Evolutionary conservation across 768 basidiomycete species (phyloP).

Genomic region (Boletus fagicola): DNA sequence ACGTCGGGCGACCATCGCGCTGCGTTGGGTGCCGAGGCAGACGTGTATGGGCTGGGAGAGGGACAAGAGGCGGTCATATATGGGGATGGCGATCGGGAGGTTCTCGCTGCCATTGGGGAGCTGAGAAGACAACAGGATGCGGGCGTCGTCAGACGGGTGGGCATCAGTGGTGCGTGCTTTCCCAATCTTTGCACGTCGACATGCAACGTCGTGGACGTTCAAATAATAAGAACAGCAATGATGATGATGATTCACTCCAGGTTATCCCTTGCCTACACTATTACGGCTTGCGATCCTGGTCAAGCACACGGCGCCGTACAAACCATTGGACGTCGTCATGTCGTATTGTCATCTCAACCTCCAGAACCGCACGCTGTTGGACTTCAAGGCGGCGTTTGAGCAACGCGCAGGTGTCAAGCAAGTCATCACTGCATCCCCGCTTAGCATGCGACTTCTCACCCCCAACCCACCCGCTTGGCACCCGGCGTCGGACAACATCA

Average conservation of each 20-base stretch:
- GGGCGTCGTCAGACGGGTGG: conserved; percentile 70
- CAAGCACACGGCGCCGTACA: conserved; percentile 60
- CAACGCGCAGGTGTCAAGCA: conserved; percentile 64
- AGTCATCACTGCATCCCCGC: conserved; percentile 75
- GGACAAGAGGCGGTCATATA: conserved; percentile 56
- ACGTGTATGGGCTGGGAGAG: conserved; percentile 60
- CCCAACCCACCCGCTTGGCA: conserved; percentile 66
- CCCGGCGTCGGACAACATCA: conserved; percentile 59
- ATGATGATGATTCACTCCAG: conserved; percentile 38
- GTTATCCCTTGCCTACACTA: conserved; percentile 79
- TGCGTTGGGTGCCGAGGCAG: conserved; percentile 54
- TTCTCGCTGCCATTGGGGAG: conserved; percentile 67
- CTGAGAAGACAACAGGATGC: conserved; percentile 67
- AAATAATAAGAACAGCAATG: neutral
- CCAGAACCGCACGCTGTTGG: conserved; percentile 61
- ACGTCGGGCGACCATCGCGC: conserved; percentile 52
- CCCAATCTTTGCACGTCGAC: neutral
- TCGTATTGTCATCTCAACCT: conserved; percentile 81
- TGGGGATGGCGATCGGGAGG: conserved; percentile 68
- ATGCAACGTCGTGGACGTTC: neutral
- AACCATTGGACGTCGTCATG: conserved; percentile 74
- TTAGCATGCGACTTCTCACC: conserved; percentile 81
- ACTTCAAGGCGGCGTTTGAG: conserved; percentile 56
- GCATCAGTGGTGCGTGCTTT: conserved; percentile 66
- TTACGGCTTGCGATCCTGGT: conserved; percentile 78